Conservation (phyloP, 2,329 filamentous ascomycete species). For the Colletotrichum lini region DNA sequence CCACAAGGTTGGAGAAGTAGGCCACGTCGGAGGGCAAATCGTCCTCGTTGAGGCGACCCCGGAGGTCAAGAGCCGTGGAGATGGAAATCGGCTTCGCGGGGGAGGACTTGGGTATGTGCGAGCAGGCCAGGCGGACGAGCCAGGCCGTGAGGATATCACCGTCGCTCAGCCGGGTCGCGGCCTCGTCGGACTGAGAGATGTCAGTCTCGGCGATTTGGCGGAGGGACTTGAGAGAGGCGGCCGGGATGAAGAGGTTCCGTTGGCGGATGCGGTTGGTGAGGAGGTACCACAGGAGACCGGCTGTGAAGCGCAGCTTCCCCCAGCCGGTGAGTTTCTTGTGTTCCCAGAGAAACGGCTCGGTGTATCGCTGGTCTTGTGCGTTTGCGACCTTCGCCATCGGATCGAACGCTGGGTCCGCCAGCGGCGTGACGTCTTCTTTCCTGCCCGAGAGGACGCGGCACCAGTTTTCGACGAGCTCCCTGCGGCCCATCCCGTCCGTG, state of each 20-base stretch:
- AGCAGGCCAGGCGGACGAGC: constrained; percentile 32
- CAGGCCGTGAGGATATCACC: constrained; percentile 35
- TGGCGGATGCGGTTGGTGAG: constrained; percentile 35
- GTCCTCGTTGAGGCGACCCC: constrained; percentile 21
- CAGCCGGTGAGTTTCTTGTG: constrained; percentile 21
- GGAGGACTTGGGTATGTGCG: background rate
- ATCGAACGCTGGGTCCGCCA: constrained; percentile 48
- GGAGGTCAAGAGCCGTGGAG: constrained; percentile 34
- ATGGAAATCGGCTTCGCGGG: constrained; percentile 10
- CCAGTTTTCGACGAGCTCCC: constrained; percentile 54
- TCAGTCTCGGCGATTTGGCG: constrained; percentile 24
- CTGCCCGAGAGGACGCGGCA: constrained; percentile 58
- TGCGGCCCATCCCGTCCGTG: constrained; percentile 45
- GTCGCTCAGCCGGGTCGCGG: constrained; percentile 22
- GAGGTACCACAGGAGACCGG: constrained; percentile 31
- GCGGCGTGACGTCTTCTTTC: constrained; percentile 56
- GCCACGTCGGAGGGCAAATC: constrained; percentile 21
- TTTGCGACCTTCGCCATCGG: constrained; percentile 41
- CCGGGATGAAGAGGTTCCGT: constrained; percentile 45
- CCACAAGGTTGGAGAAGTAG: constrained; percentile 33
- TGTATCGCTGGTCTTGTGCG: constrained; percentile 40
- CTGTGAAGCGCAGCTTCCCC: constrained; percentile 25
- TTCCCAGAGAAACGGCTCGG: constrained; percentile 52
- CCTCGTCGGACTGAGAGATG: background rate
- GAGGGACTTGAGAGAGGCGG: background rate